Evolutionary conservation across 176 grass and related monocot genomes (phyloP).

Genomic region (Zea luxurians): DNA sequence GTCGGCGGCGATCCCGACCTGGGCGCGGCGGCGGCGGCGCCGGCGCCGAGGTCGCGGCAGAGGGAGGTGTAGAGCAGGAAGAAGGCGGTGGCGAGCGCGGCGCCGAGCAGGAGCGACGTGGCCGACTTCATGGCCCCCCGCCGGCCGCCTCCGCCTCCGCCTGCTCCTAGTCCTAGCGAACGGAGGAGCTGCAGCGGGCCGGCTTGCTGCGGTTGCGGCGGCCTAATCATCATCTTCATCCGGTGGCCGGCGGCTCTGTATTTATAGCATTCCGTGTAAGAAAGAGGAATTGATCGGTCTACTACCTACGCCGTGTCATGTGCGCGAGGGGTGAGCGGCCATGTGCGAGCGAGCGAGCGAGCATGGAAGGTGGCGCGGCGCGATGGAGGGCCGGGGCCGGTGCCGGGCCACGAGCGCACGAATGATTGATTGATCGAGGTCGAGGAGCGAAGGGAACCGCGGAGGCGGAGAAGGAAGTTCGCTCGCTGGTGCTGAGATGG

Average conservation of each 20-base stretch:
- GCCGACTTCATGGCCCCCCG: conserved; percentile 39
- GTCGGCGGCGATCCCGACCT: neutral
- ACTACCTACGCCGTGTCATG: neutral
- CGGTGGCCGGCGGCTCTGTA: neutral
- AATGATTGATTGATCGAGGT: too few species aligned
- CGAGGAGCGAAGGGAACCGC: too few species aligned
- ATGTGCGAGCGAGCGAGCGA: neutral
- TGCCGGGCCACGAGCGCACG: too few species aligned
- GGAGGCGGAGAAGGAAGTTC: too few species aligned
- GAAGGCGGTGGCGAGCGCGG: conserved; percentile 54
- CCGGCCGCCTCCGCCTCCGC: neutral
- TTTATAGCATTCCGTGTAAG: neutral
- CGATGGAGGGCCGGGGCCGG: neutral
- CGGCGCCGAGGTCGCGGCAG: conserved; percentile 21
- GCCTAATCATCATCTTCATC: neutral
- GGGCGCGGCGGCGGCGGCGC: neutral
- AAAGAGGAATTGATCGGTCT: neutral
- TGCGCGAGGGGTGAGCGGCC: neutral
- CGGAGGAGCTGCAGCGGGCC: neutral
- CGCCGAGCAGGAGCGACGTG: conserved; percentile 58
- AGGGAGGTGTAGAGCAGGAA: conserved; percentile 58
- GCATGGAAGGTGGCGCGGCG: neutral
- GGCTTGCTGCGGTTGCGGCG: neutral
- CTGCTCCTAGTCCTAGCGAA: neutral
- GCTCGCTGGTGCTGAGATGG: too few species aligned